phyloP scores from a whole-genome alignment of 73 alveolate species.

The Uronychia binucleata region DNA sequence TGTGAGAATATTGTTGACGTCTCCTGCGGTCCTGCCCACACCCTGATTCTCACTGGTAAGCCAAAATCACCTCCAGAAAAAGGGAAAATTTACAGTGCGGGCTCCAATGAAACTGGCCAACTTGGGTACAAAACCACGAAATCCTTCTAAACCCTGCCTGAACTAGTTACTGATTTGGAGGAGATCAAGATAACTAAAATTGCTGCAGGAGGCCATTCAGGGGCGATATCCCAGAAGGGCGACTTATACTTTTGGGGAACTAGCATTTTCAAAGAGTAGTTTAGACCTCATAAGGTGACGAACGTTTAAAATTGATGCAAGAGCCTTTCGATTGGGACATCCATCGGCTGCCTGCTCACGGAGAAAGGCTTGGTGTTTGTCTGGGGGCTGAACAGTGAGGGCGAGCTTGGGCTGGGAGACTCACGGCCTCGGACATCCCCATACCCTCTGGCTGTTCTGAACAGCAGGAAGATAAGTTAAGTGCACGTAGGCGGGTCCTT shows the following conservation, averaged over 20 bases:
- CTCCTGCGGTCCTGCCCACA: conserved; percentile 57
- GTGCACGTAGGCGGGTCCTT: neutral
- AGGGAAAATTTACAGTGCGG: neutral
- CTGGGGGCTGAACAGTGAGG: neutral
- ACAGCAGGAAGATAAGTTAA: neutral
- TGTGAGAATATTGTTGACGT: conserved; percentile 44
- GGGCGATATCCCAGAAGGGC: neutral
- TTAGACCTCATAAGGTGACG: neutral
- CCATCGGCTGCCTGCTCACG: neutral
- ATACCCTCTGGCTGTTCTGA: neutral
- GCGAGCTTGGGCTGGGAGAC: neutral
- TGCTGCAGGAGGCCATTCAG: conserved; percentile 3
- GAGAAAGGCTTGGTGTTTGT: neutral
- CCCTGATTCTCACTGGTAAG: neutral
- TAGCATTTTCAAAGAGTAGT: neutral
- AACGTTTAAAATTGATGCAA: neutral
- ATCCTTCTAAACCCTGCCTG: neutral
- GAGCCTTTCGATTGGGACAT: neutral
- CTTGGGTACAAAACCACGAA: neutral
- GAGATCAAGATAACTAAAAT: neutral
- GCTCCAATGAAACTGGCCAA: neutral
- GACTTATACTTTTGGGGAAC: neutral
- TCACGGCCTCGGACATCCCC: neutral
- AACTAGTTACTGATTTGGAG: neutral
- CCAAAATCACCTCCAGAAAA: neutral